These are phyloP conservation scores for Xylaria telfairii DNA, from an alignment of 495 filamentous ascomycete species.

Conservation along the genomic window DNA sequence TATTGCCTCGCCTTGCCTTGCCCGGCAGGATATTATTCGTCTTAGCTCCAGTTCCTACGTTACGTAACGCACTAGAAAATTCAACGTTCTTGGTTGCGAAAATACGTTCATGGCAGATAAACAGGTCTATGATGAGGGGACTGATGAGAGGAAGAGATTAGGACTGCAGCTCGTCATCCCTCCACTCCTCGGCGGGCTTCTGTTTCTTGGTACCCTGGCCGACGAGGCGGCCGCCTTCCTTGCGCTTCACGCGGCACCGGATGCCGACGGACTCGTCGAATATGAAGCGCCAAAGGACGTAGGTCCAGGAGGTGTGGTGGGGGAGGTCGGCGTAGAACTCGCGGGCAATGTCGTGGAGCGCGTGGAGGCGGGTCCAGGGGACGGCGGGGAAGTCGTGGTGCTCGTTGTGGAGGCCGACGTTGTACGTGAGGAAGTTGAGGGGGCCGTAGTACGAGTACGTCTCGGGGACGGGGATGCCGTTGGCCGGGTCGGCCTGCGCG, in stretches of 20 bases:
- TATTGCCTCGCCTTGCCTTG: background rate
- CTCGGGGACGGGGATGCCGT: constrained; percentile 75
- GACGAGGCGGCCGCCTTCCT: constrained; percentile 74
- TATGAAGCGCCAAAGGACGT: constrained; percentile 94
- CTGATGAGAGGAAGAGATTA: background rate
- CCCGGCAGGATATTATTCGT: background rate
- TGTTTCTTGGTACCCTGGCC: constrained; percentile 50
- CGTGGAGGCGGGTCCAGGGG: constrained; percentile 85
- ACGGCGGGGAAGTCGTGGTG: constrained; percentile 98
- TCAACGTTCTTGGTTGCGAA: background rate
- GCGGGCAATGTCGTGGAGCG: constrained; percentile 76
- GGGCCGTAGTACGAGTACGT: constrained; percentile 97
- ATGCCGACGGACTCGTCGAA: constrained; percentile 86
- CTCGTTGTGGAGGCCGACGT: constrained; percentile 97
- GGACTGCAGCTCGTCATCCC: constrained; percentile 27
- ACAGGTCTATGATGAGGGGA: background rate
- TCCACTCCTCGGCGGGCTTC: constrained; percentile 49
- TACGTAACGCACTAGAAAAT: background rate
- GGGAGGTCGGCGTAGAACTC: constrained; percentile 95
- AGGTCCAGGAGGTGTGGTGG: constrained; percentile 84
- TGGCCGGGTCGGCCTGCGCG: constrained; percentile 64
- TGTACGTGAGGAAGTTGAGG: constrained; percentile 92
- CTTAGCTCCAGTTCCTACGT: background rate
- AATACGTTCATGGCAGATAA: background rate
- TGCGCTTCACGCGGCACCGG: constrained; percentile 91